These are phyloP conservation scores for Fomitopsis serialis DNA, from an alignment of 768 basidiomycete genomes.

Conservation along the genomic window DNA sequence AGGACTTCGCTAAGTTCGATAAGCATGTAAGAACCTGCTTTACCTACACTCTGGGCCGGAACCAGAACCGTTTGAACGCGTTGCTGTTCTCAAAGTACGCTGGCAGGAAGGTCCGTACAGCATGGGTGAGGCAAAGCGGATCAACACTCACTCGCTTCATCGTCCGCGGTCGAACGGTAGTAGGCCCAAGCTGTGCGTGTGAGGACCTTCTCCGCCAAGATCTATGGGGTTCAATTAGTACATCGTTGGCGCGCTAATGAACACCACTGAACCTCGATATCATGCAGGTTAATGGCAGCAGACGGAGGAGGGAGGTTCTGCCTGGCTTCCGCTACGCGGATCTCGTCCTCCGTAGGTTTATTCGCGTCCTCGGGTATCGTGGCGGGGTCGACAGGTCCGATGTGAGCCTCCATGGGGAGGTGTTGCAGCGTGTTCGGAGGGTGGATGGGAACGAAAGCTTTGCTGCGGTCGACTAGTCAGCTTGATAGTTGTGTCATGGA, in stretches of 20 bases:
- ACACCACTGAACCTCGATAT: conserved; percentile 20
- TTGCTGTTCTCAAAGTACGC: conserved; percentile 18
- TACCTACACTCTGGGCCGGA: conserved; percentile 66
- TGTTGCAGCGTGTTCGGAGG: conserved; percentile 12
- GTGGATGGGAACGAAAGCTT: conserved; percentile 16
- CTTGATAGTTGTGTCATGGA: no score
- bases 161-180: conserved; percentile 24
- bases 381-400: conserved; percentile 23
- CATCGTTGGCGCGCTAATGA: neutral
- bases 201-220: conserved; percentile 21
- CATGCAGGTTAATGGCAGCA: conserved; percentile 23
- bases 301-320: conserved; percentile 18
- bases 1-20: neutral
- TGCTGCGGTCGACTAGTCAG: neutral
- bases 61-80: conserved; percentile 57
- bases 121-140: neutral
- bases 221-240: conserved; percentile 8
- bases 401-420: conserved; percentile 20
- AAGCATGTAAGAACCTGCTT: no score
- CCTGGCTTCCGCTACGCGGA: conserved; percentile 20
- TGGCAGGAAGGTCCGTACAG: conserved; percentile 1
- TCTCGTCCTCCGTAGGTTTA: conserved; percentile 23
- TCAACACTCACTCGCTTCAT: conserved; percentile 14
- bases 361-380: conserved; percentile 15
- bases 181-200: conserved; percentile 24